Base-by-base conservation (phyloP, 148 eudicot species). In the Rhododendron kiyosumense region DNA sequence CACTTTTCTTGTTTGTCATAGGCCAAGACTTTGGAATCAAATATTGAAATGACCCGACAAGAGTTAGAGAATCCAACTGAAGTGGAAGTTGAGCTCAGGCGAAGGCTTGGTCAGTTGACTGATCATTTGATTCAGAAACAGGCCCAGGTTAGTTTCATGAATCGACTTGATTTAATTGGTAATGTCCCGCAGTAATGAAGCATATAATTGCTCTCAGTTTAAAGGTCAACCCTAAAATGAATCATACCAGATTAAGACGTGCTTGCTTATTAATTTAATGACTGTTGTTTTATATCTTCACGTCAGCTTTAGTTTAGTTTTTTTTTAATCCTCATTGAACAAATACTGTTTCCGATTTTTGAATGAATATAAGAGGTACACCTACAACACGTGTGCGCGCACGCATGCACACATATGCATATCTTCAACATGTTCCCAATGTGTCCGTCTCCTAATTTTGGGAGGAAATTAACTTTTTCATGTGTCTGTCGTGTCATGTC, bases 91-190 rank as follows among this genome's bases (percentile, higher is more conserved):
- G 96, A 95, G 86, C 98, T 97, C 84, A 95, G 89, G 88, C 91
- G 90, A 79, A 92, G 98, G 92, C 99, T 97, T 91, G 83, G 86
- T 90, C 99, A 94, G 90, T 85, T 97, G 92, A 97, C 99, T 77
- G 98, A 95, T 89, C 98, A 97, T 92, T 87, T 97, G 86, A 97
- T 97, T 91, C 97, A 94, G 90, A 97, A 97, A 88, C 99, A 97
- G 90, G 84, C 98, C 38, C 99, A 97, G 99, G 99, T 92, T 63
- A 32, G 86, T 73, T 46, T 83, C 46, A 65, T n/a, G 38, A 48
- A 26, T 34, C 22, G 32, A 57, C 22, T 74, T 78, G 20, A 67
- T 45, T 32, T 20, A 11, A 79, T 86, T 54, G 48, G 28, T 82
- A 4, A 80, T 8, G 82, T 28, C 41, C 69, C 0, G 49, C 13